phyloP scores from a whole-genome alignment of 2,329 filamentous ascomycete genomes.

The Ophiocordyceps camponoti-leonardi region DNA sequence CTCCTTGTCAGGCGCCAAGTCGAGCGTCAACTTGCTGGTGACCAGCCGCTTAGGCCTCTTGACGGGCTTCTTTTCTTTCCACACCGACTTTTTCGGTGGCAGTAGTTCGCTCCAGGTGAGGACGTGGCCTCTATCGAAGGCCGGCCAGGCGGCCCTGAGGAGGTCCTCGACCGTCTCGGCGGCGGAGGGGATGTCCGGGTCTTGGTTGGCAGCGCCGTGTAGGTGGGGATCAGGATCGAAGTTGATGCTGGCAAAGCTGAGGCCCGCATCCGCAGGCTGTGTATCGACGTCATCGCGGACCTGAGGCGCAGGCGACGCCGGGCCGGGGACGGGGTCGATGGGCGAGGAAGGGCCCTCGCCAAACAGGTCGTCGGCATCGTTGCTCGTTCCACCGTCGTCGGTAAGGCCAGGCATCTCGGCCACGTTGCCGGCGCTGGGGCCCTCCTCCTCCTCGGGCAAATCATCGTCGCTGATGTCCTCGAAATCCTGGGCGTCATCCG shows the following conservation, averaged over 20 bases:
- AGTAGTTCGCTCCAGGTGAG: constrained; percentile 72
- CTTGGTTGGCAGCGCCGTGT: constrained; percentile 33
- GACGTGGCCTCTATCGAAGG: constrained; percentile 57
- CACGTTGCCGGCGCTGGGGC: constrained; percentile 23
- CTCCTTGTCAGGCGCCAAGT: constrained; percentile 73
- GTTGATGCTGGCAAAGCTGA: constrained; percentile 25
- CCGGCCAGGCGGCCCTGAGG: constrained; percentile 64
- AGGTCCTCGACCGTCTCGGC: constrained; percentile 60
- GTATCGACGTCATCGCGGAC: constrained; percentile 21
- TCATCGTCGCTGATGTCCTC: constrained; percentile 89
- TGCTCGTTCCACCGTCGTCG: constrained; percentile 42
- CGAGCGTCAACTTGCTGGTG: constrained; percentile 75
- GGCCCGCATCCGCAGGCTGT: constrained; percentile 12
- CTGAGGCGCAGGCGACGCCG: constrained; percentile 26
- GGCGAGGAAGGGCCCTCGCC: constrained; percentile 41
- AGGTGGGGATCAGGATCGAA: constrained; percentile 28
- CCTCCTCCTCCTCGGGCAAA: constrained; percentile 72
- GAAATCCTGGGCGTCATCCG: constrained; percentile 79
- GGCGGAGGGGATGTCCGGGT: constrained; percentile 47
- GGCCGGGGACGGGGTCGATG: constrained; percentile 21
- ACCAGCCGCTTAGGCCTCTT: constrained; percentile 71
- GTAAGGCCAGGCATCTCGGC: constrained; percentile 35
- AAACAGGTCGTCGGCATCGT: constrained; percentile 51
- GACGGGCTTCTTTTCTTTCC: constrained; percentile 58
- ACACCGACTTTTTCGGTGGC: constrained; percentile 61